Conservation (phyloP, 1,284 basidiomycete genomes). For the Cutaneotrichosporon sp. region DNA sequence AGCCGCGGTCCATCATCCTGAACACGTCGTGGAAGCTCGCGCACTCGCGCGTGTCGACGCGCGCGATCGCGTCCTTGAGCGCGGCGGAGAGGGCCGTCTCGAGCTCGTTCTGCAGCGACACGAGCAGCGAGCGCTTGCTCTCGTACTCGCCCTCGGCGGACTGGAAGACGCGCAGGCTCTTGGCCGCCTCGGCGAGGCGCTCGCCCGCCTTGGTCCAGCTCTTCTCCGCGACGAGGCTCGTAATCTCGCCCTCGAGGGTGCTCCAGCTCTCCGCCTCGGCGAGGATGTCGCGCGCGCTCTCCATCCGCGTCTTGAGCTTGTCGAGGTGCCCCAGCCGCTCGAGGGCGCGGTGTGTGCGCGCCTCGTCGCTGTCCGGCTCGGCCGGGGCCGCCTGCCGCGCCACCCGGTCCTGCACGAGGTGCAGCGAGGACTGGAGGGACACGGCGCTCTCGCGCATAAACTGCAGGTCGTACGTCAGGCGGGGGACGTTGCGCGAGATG, state of each 20-base stretch:
- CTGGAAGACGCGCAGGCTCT: conserved; percentile 84
- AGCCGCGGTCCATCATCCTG: conserved; percentile 80
- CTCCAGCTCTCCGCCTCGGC: conserved; percentile 93
- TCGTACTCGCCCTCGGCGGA: conserved; percentile 83
- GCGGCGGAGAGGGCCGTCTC: conserved; percentile 85
- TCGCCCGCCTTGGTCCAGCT: conserved; percentile 77
- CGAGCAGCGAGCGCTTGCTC: conserved; percentile 74
- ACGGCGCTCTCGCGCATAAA: conserved; percentile 89
- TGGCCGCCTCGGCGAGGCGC: conserved; percentile 78
- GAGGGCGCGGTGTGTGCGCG: conserved; percentile 54
- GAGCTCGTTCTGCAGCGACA: conserved; percentile 88
- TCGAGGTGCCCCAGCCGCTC: conserved; percentile 76
- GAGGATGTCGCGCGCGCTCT: conserved; percentile 77
- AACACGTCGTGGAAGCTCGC: conserved; percentile 75
- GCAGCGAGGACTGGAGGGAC: conserved; percentile 66
- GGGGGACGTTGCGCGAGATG: conserved; percentile 80
- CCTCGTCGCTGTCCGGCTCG: conserved; percentile 29
- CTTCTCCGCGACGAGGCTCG: conserved; percentile 69
- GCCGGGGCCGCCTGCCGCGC: conserved; percentile 37
- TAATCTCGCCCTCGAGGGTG: conserved; percentile 86
- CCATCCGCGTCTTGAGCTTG: conserved; percentile 79
- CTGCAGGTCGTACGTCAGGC: conserved; percentile 88
- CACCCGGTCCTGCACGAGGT: conserved; percentile 60
- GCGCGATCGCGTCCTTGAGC: conserved; percentile 76
- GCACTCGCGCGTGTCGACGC: conserved; percentile 62